A percentile compares a stretch with the other conserved stretches of the same genome.
Evolutionary conservation across 208 protist genomes (phyloP).

Genomic region (Trypanosoma boissoni): DNA sequence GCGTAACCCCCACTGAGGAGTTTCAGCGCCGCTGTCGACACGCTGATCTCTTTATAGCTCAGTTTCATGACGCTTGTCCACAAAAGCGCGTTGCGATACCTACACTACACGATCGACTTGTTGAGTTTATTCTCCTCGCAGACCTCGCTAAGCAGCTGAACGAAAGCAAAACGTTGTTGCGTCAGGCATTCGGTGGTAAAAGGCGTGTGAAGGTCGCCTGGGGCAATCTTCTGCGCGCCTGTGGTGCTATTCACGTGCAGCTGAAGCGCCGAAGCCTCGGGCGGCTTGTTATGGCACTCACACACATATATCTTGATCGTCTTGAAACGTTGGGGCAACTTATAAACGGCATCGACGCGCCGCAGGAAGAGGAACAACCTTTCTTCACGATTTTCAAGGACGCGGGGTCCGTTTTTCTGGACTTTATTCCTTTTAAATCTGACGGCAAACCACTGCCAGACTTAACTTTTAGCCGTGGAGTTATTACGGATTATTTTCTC

Average conservation of each 20-base stretch:
- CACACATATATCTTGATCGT: slow-evolving; percentile 40
- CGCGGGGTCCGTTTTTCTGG: slow-evolving; percentile 50
- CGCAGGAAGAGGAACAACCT: slow-evolving; percentile 14
- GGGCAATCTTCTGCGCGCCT: slow-evolving; percentile 38
- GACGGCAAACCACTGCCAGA: slow-evolving; percentile 6
- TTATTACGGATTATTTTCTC: slow-evolving; percentile 25
- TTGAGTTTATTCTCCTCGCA: slow-evolving; percentile 50
- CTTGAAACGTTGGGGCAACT: slow-evolving; percentile 48
- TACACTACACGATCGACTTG: slow-evolving; percentile 50
- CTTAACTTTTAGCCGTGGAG: slow-evolving; percentile 14
- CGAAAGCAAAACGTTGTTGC: slow-evolving; percentile 33
- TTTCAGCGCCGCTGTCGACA: slow-evolving; percentile 58
- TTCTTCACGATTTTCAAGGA: slow-evolving; percentile 46
- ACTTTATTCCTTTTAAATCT: slow-evolving; percentile 38
- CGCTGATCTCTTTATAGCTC: slow-evolving; percentile 50
- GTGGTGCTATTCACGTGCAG: slow-evolving; percentile 26
- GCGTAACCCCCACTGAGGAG: slow-evolving; percentile 36
- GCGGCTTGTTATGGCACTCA: slow-evolving; percentile 41
- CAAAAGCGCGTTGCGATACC: slow-evolving; percentile 13
- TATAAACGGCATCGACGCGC: slow-evolving; percentile 22
- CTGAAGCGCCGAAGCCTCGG: slow-evolving; percentile 28
- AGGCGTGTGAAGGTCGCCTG: slow-evolving; percentile 63
- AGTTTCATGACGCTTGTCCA: slow-evolving; percentile 35
- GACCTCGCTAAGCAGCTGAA: slow-evolving; percentile 47
- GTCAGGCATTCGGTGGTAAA: slow-evolving; percentile 39